Evolutionary conservation across 2,329 filamentous ascomycete species (phyloP).

Genomic region (Cladosporium sp.): DNA sequence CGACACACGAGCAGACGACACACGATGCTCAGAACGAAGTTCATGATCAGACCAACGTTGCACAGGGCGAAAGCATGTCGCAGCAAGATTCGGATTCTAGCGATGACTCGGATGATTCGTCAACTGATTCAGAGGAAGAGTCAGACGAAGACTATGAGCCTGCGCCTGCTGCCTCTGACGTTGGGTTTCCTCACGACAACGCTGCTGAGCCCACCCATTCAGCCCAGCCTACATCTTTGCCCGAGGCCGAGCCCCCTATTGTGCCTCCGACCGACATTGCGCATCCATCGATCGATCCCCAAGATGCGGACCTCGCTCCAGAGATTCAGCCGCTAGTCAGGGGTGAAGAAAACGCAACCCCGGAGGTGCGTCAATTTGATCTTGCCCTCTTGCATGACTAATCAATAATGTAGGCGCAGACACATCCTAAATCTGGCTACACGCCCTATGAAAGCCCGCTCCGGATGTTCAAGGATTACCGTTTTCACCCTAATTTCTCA

Average conservation of each 20-base stretch:
- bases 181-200: no score
- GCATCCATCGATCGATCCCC: neutral
- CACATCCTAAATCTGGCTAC: slow-evolving; percentile 15
- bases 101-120: slow-evolving; percentile 5
- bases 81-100: slow-evolving; percentile 9
- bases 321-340: slow-evolving; percentile 32
- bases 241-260: neutral
- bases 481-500: slow-evolving; percentile 76
- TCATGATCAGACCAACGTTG: no score
- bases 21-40: neutral
- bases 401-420: neutral
- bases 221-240: neutral
- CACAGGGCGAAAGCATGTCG: no score
- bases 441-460: slow-evolving; percentile 79
- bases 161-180: neutral
- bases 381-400: neutral
- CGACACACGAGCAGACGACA: neutral
- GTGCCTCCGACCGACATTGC: neutral
- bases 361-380: slow-evolving; percentile 15
- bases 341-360: slow-evolving; percentile 14
- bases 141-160: slow-evolving; percentile 12
- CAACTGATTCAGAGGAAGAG: slow-evolving; percentile 15
- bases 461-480: slow-evolving; percentile 77
- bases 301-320: slow-evolving; percentile 36
- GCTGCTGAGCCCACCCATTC: neutral